Base-by-base conservation (phyloP, 108 stramenopile species). In the Skeletonema costatum region DNA sequence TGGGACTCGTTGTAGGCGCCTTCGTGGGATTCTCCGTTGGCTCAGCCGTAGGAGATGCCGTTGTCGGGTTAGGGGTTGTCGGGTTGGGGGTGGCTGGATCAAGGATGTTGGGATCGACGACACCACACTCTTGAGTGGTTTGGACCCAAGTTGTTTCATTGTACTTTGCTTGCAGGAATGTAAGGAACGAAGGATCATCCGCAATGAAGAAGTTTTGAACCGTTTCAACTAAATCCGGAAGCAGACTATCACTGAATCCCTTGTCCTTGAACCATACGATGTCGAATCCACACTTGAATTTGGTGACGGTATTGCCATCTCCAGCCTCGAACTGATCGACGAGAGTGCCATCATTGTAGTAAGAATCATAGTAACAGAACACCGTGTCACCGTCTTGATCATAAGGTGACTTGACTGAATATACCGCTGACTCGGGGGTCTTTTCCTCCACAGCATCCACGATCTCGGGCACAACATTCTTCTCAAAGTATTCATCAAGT, bases 211-310 rank as follows among this genome's bases (percentile, higher is more conserved):
- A 38, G 5, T 67, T 12, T 53, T 63, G 67, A 35, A 80, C 73
- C 30, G 48, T 73, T 0, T 61, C n/a, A 10, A 60, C 29, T n/a
- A 80, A 51, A 48, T 73, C 61, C 14, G 44, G 60, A 13, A 80
- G 60, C 31, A 80, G 50, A 29, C 48, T 60, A 36, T 48, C 66
- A 64, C 58, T 48, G 38, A 62, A 80, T 7, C 63, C 67, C 19
- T 51, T 33, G 44, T 72, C 72, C 64, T 73, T 73, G 78, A 68
- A 80, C 72, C 72, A 80, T 17, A 80, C 69, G 0, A 80, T 21
- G 73, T 80, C 78, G 25, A 80, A 80, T 32, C 78, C 78, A 73
- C 73, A 80, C 33, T 60, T 68, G 51, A 73, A 80, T 39, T 80
- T 68, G 13, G 78, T 80, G 33, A 80, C 36, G 35, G 69, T 61